phyloP scores from a whole-genome alignment of 257 asterid species.

The Oldenlandia corymbosa region DNA sequence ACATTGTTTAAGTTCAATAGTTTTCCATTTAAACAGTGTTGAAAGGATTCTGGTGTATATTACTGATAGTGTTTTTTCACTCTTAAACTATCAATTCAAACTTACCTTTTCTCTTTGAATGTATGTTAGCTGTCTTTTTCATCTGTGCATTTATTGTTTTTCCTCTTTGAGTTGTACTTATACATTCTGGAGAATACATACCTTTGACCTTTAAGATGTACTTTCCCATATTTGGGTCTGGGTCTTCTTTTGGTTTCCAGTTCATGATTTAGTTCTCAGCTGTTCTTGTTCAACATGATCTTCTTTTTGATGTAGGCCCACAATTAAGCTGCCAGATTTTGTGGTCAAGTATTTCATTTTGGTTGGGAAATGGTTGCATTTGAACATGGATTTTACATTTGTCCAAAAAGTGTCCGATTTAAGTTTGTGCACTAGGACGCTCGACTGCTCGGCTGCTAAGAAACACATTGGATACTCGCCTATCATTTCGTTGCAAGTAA shows the following conservation, averaged over 20 bases:
- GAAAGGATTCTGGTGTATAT: not conserved
- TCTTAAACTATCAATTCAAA: not conserved
- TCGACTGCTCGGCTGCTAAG: slow-evolving; percentile 70
- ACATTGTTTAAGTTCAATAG: too few relatives aligned
- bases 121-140: not conserved
- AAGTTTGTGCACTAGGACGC: slow-evolving; percentile 60
- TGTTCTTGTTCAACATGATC: not conserved
- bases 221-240: too few relatives aligned
- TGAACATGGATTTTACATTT: slow-evolving; percentile 38
- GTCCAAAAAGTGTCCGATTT: slow-evolving; percentile 39
- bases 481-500: slow-evolving; percentile 61
- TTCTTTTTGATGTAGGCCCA: slow-evolving; percentile 51
- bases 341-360: slow-evolving; percentile 27
- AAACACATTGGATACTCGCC: slow-evolving; percentile 66
- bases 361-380: slow-evolving; percentile 35
- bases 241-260: not conserved
- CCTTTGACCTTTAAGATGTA: not conserved
- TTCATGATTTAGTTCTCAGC: not conserved
- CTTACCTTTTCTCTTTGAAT: not conserved
- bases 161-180: not conserved
- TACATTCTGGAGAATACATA: not conserved
- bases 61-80: not conserved
- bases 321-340: slow-evolving; percentile 52
- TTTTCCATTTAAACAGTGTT: not conserved
- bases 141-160: slow-evolving; percentile 2